A percentile compares a stretch with the other conserved stretches of the same genome.
phyloP scores from a whole-genome alignment of 2,329 filamentous ascomycete genomes.

The Fonsecaea erecta region DNA sequence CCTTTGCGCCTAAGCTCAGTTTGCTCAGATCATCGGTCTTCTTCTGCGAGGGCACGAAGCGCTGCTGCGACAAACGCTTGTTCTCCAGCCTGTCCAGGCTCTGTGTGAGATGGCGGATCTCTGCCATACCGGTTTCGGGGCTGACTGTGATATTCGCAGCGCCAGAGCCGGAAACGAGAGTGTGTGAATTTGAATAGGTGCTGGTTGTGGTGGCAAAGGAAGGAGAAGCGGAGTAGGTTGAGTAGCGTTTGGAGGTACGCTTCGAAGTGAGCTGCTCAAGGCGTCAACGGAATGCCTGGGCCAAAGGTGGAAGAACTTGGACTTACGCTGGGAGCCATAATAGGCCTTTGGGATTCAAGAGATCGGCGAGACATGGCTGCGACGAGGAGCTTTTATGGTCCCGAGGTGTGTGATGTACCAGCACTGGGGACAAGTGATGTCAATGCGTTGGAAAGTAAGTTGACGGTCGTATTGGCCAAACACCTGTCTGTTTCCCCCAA shows the following conservation, averaged over 20 bases:
- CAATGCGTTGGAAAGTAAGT: background rate
- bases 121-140: conserved; percentile 54
- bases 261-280: conserved; percentile 45
- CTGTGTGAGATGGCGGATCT: conserved; percentile 76
- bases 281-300: background rate
- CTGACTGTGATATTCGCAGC: conserved; percentile 30
- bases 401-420: background rate
- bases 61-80: conserved; percentile 80
- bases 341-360: conserved; percentile 60
- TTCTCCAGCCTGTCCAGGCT: conserved; percentile 88
- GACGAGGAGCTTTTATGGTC: conserved; percentile 3
- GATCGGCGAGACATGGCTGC: conserved; percentile 48
- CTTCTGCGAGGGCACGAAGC: conserved; percentile 76
- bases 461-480: background rate
- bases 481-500: background rate
- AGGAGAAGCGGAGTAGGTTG: conserved; percentile 55
- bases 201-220: conserved; percentile 55
- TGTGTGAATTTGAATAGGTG: conserved; percentile 36
- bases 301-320: conserved; percentile 24
- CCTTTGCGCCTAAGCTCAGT: conserved; percentile 84
- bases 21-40: conserved; percentile 84
- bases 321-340: conserved; percentile 60
- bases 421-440: background rate
- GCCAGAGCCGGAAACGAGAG: conserved; percentile 17
- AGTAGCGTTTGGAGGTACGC: conserved; percentile 59